These are phyloP conservation scores for Isabelozyma gotoi DNA, from an alignment of 805 yeast genomes.

Conservation along the genomic window DNA sequence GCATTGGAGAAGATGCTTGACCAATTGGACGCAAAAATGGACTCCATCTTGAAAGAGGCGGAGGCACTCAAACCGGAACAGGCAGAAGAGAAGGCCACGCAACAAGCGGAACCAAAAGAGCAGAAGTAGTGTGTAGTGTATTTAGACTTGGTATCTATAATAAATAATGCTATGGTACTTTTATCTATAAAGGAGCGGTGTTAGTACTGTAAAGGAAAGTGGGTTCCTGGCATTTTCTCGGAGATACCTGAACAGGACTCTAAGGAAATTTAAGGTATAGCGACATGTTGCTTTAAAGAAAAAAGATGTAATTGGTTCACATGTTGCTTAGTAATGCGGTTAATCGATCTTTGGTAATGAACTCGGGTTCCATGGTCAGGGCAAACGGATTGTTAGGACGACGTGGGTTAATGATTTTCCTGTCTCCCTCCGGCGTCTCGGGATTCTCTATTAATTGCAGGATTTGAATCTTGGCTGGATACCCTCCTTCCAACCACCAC, in stretches of 20 bases:
- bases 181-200: too few relatives aligned
- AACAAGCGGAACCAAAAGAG: neutral
- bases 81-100: conserved; percentile 9
- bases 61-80: conserved; percentile 13
- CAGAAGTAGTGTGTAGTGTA: too few relatives aligned
- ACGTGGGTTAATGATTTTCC: conserved; percentile 63
- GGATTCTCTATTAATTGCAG: conserved; percentile 37
- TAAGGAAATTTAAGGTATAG: too few relatives aligned
- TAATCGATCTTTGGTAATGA: conserved; percentile 31
- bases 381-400: conserved; percentile 74
- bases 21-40: conserved; percentile 63
- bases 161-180: too few relatives aligned
- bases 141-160: too few relatives aligned
- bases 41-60: conserved; percentile 51
- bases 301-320: too few relatives aligned
- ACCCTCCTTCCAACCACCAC: conserved; percentile 92
- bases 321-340: neutral
- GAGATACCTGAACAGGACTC: too few relatives aligned
- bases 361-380: conserved; percentile 51
- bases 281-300: too few relatives aligned
- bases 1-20: conserved; percentile 66
- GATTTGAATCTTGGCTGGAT: conserved; percentile 66
- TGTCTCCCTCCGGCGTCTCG: conserved; percentile 9
- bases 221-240: too few relatives aligned
- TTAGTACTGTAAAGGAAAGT: too few relatives aligned